Evolutionary conservation across 1,284 basidiomycete genomes (phyloP), one percentile per base, ranked within the genome.

Genomic region (Bjerkandera adusta): DNA sequence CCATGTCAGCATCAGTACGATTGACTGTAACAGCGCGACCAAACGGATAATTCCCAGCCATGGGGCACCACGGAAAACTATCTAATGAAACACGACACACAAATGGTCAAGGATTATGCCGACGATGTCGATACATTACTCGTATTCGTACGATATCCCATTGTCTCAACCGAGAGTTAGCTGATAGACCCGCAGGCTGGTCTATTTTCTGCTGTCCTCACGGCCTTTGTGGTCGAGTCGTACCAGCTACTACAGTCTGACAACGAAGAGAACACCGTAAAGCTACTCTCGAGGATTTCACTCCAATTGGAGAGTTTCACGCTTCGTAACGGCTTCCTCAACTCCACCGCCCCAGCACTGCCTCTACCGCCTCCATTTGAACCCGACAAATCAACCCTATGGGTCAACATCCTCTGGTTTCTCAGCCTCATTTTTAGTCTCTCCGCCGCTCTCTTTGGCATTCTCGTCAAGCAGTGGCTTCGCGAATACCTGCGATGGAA

Each of bases 361-460:
- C 18, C 16, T 10, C 2, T 3, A 1, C 10, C 22, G 2, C 20
- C 37, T 12, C 13, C 8, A 22, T 39, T 27, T 16, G 12, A 24
- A 12, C 37, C 24, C 11, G n/a, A 21, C 5, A 6, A 13, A 2
- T n/a, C n/a, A n/a, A 30, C 43, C 5, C n/a, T 36, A 2, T 15
- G 44, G 5, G 27, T 51, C 34, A 53, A 50, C 24, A 35, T 33
- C 5, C 39, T 55, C 3, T 55, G 54, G 51, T 51, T 55, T 26
- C 20, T 27, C 3, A 47, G 48, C n/a, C 36, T 55, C 1, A 48
- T 52, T 10, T 30, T 52, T 39, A 51, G 48, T 26, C 43, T 55
- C 1, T 33, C 43, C 8, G 43, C 51, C 4, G 54, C 54, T 8
- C 44, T 47, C 13, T 36, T 55, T n/a, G n/a, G n/a, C n/a, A n/a